Conservation (phyloP, 2,329 filamentous ascomycete species). For the Dothidotthia symphoricarpi region DNA sequence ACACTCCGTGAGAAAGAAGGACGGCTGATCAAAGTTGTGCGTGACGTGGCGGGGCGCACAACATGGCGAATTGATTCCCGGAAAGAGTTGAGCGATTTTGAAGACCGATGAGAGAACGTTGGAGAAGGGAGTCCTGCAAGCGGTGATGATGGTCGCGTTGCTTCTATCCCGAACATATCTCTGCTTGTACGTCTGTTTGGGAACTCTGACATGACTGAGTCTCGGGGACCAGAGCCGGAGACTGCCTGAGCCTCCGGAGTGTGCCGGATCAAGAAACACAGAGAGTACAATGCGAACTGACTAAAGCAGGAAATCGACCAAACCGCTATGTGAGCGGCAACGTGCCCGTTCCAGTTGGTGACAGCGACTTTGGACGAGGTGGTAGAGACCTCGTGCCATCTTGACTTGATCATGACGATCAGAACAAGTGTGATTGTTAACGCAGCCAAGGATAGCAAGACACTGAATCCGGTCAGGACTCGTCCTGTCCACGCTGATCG, state of each 20-base stretch:
- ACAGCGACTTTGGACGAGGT: constrained; percentile 14
- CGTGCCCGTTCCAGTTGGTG: constrained; percentile 21
- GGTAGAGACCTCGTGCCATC: constrained; percentile 17
- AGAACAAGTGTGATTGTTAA: constrained; percentile 28
- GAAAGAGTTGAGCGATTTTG: constrained; percentile 38
- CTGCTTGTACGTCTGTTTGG: constrained; percentile 23
- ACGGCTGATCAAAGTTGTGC: constrained; percentile 36
- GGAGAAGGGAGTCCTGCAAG: constrained; percentile 36
- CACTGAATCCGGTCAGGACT: constrained; percentile 21
- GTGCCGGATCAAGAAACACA: constrained; percentile 24
- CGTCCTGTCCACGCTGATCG: constrained; percentile 17
- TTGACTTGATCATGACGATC: constrained; percentile 28
- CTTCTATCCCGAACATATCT: constrained; percentile 26
- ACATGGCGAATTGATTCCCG: constrained; percentile 40
- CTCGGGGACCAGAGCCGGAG: constrained; percentile 28
- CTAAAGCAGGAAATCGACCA: constrained; percentile 35
- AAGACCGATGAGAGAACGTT: constrained; percentile 37
- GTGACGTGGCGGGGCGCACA: constrained; percentile 40
- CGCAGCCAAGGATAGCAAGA: constrained; percentile 24
- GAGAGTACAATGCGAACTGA: constrained; percentile 33
- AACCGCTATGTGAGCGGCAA: constrained; percentile 39
- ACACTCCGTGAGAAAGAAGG: constrained; percentile 35
- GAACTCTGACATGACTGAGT: constrained; percentile 39
- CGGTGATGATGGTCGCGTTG: constrained; percentile 26
- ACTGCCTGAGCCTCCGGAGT: constrained; percentile 20